Base-by-base conservation (phyloP, 2,329 filamentous ascomycete species). In the Keithomyces neogunnii region DNA sequence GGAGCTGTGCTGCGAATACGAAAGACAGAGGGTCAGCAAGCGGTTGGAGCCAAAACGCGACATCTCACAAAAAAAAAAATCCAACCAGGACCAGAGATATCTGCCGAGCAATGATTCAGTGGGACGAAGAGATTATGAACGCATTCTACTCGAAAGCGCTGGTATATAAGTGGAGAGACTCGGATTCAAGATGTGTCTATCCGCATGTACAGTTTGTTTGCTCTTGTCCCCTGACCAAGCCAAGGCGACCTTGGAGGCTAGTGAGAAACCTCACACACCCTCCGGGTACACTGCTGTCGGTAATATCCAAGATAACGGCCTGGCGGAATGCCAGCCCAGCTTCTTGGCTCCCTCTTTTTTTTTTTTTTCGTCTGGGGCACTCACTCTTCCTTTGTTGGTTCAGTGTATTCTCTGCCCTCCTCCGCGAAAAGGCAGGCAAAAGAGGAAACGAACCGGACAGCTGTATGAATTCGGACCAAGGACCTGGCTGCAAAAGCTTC, bases 401-500 rank as follows among this genome's bases (percentile, higher is more conserved):
- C 19, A 19, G 19, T 19, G 19, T 19, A 19, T 19, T 19, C 19
- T 19, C 19, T 19, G 19, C 19, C 19, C 19, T 19, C 19, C 19
- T 19, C 19, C 19, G 19, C 19, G 19, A 19, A n/a, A 7, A 42
- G 39, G 19, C 26, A 5, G n/a, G n/a, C 10, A 19, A 42, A 26
- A 28, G 39, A 42, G 28, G 6, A 42, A 10, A n/a, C 39, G 39
- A n/a, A 26, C 26, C 39, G 19, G 39, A 29, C 19, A 28, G 39
- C 39, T 26, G 6, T 19, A 19, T 63, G 59, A 55, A 55, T 57
- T 57, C 56, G 48, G 52, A 51, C 56, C 57, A 54, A 57, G 59
- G 56, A 5, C 29, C 58, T 56, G 62, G 61, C 60, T 59, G 54
- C 57, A 65, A 64, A 56, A 56, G 60, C 59, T 61, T 62, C 56